These are phyloP conservation scores for Fusarium sp. DNA, from an alignment of 2,329 filamentous ascomycete species.

Conservation along the genomic window DNA sequence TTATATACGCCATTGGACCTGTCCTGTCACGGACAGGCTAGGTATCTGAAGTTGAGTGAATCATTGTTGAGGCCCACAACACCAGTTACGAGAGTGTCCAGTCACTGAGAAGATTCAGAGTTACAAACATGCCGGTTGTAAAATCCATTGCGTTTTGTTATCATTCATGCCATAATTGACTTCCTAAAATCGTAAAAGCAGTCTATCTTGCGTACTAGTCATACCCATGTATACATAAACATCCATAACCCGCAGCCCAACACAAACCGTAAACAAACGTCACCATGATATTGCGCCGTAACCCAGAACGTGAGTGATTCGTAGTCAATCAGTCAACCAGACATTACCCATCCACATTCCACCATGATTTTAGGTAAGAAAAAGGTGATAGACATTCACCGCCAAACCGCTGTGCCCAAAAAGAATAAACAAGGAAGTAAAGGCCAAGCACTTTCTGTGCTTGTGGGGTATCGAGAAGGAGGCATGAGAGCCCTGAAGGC, in stretches of 20 bases:
- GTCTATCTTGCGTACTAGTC: constrained; percentile 25
- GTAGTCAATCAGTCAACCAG: constrained; percentile 9
- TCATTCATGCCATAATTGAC: constrained; percentile 23
- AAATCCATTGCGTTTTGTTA: constrained; percentile 11
- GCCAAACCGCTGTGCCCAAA: constrained; percentile 21
- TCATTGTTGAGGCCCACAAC: background rate
- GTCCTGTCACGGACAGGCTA: background rate
- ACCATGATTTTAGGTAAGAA: constrained; percentile 15
- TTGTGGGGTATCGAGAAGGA: constrained; percentile 10
- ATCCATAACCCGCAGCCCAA: background rate
- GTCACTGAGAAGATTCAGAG: background rate
- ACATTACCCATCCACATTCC: constrained; percentile 26
- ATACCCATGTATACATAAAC: constrained; percentile 5
- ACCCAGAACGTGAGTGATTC: constrained; percentile 24
- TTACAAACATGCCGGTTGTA: background rate
- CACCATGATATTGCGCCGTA: constrained; percentile 33
- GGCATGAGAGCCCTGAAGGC: background rate
- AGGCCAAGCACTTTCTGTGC: background rate
- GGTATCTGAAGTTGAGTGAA: background rate
- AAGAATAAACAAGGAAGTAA: constrained; percentile 24
- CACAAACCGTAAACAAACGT: constrained; percentile 1
- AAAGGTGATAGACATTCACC: constrained; percentile 2
- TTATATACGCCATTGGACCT: background rate
- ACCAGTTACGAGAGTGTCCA: background rate
- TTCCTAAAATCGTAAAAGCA: constrained; percentile 6